Percentiles rank a stretch among this genome's conserved stretches.
Conservation (phyloP, 768 basidiomycete genomes). For the Pleurotus djamor region DNA sequence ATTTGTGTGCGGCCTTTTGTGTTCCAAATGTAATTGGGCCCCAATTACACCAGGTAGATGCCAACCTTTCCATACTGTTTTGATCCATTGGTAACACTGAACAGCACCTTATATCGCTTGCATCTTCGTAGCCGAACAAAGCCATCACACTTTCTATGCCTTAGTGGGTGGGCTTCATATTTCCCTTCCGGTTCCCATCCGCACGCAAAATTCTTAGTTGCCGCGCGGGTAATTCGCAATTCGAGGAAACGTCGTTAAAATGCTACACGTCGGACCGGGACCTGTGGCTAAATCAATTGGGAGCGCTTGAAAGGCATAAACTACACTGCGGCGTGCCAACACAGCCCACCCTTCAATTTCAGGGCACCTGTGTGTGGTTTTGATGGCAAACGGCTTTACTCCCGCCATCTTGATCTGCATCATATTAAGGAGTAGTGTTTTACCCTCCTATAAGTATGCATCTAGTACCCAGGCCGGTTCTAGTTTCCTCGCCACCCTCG, state of each 20-base stretch:
- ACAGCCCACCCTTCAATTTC: background rate
- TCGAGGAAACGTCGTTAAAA: background rate
- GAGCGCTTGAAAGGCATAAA: background rate
- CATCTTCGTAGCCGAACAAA: no score
- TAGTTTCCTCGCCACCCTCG: background rate
- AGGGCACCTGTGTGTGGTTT: background rate
- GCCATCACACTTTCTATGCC: no score
- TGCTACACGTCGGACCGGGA: background rate
- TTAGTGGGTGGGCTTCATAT: no score
- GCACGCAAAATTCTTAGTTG: background rate
- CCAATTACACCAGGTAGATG: no score
- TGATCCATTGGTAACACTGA: constrained; percentile 4
- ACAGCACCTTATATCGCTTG: background rate
- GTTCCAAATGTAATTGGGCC: no score
- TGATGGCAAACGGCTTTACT: constrained; percentile 2
- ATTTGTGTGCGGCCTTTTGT: no score
- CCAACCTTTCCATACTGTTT: no score
- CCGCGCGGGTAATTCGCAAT: background rate
- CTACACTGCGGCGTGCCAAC: background rate
- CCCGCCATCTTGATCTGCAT: constrained; percentile 7
- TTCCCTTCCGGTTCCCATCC: no score
- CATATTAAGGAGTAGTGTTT: background rate
- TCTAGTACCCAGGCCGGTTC: background rate
- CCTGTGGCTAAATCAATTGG: background rate
- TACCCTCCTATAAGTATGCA: constrained; percentile 2